Base-by-base conservation (phyloP, 139 green algal species). In the Diplosphaera chodatii region DNA sequence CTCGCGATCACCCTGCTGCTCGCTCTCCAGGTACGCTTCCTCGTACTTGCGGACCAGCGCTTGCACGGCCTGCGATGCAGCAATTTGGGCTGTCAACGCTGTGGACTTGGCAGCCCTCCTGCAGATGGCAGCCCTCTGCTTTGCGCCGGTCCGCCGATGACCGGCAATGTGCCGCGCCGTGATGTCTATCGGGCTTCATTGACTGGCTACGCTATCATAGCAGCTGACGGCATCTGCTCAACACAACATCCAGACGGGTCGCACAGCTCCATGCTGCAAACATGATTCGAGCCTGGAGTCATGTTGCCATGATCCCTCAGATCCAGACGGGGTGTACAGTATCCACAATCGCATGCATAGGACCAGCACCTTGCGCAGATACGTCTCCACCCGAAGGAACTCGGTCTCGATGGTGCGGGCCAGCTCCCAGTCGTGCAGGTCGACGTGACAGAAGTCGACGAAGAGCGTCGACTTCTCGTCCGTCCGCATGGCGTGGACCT, bases 381-480 rank as follows among this genome's bases (percentile, higher is more conserved):
- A 64, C 1, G 34, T 65, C 37, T 56, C 31, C 41, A 32, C 25
- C 30, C 32, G 40, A 1, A 85, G 79, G 34, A 82, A 89, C 13
- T 86, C 65, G 1, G 77, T 62, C 1, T 71, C 30, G 27, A 92
- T 77, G 13, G 72, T 69, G n/a, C 78, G 78, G n/a, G 86, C 82
- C 28, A 92, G 71, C 28, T 83, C 78, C 63, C 77, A 55, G 77
- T 94, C 82, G 63, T 83, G 90, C 1, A 88, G 77, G 15, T 76
- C 41, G 1, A 98, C 69, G 69, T 97, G 86, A 64, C 76, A 69
- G 55, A 88, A 95, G 69, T 96, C 77, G 0, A 98, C 81, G 62
- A 87, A 88, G 8, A 98, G 67, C 8, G 86, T 93, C 37, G 82
- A 88, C 64, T 80, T 86, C 40, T 87, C 81, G 4, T 66, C 16